Percentiles rank a stretch among this genome's conserved stretches.
Evolutionary conservation across 495 filamentous ascomycete genomes (phyloP).

Genomic region (Tuber aestivum): DNA sequence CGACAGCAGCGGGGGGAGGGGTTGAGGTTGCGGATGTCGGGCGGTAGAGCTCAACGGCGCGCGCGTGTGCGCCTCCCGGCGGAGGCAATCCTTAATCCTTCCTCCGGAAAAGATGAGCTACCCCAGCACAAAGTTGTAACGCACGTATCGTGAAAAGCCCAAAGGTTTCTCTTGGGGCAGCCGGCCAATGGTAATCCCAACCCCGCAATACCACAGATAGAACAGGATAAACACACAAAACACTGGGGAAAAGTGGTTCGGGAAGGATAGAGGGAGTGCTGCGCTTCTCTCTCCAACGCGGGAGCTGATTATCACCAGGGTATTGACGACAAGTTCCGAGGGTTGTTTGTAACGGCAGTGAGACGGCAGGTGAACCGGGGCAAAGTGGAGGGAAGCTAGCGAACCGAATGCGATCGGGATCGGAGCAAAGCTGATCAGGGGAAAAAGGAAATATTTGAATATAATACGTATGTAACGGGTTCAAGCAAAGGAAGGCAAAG

Average conservation of each 20-base stretch:
- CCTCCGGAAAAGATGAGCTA: constrained; percentile 16
- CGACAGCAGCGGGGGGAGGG: constrained; percentile 12
- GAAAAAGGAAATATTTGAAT: constrained; percentile 38
- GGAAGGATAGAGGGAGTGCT: constrained; percentile 27
- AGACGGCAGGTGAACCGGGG: constrained; percentile 38
- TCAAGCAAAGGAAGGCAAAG: constrained; percentile 32
- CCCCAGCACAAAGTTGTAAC: constrained; percentile 17
- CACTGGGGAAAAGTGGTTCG: constrained; percentile 28
- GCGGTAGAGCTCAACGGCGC: constrained; percentile 34
- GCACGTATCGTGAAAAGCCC: constrained; percentile 28
- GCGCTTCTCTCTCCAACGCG: constrained; percentile 27
- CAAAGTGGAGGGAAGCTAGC: constrained; percentile 35
- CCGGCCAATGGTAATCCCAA: constrained; percentile 8
- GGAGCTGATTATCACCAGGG: constrained; percentile 26
- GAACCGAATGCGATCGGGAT: constrained; percentile 41
- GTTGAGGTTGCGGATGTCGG: constrained; percentile 30
- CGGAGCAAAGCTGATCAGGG: constrained; percentile 34
- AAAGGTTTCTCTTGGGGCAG: constrained; percentile 28
- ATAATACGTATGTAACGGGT: constrained; percentile 29
- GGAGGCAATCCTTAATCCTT: constrained; percentile 30
- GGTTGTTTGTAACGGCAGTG: constrained; percentile 35
- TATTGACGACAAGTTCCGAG: constrained; percentile 34
- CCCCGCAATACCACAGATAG: background rate
- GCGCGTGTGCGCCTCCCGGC: constrained; percentile 36
- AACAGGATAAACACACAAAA: constrained; percentile 2